Evolutionary conservation across 2,329 filamentous ascomycete species (phyloP).

Genomic region (Paracorniculantispora psalliotae): DNA sequence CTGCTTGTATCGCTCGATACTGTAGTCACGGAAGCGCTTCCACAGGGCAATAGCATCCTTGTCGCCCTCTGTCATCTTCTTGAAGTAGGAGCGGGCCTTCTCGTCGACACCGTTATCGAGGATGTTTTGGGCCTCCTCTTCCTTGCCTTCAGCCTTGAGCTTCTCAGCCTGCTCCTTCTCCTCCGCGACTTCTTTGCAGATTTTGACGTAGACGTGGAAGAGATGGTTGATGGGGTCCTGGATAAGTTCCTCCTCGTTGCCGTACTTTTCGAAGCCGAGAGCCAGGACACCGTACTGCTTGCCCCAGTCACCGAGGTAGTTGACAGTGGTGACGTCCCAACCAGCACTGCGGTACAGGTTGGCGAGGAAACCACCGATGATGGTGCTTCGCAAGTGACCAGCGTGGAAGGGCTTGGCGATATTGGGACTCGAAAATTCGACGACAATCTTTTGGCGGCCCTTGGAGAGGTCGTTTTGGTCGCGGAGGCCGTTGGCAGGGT

Average conservation of each 20-base stretch:
- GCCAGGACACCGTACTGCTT: slow-evolving; percentile 72
- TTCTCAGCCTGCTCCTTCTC: slow-evolving; percentile 21
- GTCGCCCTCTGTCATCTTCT: slow-evolving; percentile 65
- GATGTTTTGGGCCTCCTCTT: slow-evolving; percentile 54
- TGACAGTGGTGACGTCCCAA: slow-evolving; percentile 70
- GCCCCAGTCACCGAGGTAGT: slow-evolving; percentile 75
- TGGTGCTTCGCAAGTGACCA: slow-evolving; percentile 71
- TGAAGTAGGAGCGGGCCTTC: slow-evolving; percentile 69
- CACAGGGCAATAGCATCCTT: slow-evolving; percentile 55
- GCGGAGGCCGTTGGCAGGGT: slow-evolving; percentile 53
- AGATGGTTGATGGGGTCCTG: slow-evolving; percentile 77
- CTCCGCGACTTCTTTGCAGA: slow-evolving; percentile 52
- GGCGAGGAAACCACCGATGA: slow-evolving; percentile 71
- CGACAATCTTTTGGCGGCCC: slow-evolving; percentile 60
- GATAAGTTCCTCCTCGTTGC: slow-evolving; percentile 64
- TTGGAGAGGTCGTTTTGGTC: slow-evolving; percentile 56
- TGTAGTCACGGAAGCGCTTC: slow-evolving; percentile 62
- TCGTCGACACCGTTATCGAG: slow-evolving; percentile 61
- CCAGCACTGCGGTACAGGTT: slow-evolving; percentile 67
- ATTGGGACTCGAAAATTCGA: slow-evolving; percentile 83
- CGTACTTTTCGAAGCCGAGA: slow-evolving; percentile 70
- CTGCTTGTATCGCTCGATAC: slow-evolving; percentile 60
- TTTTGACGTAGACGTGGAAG: slow-evolving; percentile 76
- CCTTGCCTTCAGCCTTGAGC: slow-evolving; percentile 48
- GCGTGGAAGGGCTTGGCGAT: slow-evolving; percentile 83